Evolutionary conservation across 2,329 filamentous ascomycete species (phyloP).

Genomic region (Colletotrichum incanum): DNA sequence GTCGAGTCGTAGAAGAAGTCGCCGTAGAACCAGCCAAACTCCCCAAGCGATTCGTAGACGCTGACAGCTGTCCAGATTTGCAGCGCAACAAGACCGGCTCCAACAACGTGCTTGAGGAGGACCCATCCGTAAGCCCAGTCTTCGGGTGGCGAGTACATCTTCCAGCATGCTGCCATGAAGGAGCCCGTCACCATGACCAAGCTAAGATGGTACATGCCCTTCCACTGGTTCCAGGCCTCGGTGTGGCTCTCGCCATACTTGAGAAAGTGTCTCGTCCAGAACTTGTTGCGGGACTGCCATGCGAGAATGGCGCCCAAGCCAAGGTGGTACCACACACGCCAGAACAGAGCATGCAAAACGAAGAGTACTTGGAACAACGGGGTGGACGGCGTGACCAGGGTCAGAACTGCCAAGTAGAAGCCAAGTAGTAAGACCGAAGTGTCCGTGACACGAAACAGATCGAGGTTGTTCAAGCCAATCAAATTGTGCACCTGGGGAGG

Average conservation of each 20-base stretch:
- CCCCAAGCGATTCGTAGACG: conserved; percentile 94
- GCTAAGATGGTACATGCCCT: conserved; percentile 93
- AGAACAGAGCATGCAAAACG: conserved; percentile 82
- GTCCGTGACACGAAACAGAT: conserved; percentile 90
- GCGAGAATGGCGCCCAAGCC: conserved; percentile 90
- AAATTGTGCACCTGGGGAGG: conserved; percentile 86
- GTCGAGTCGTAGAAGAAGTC: conserved; percentile 97
- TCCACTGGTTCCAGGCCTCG: conserved; percentile 98
- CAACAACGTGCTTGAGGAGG: conserved; percentile 89
- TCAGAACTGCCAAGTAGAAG: conserved; percentile 81
- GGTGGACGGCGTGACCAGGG: conserved; percentile 84
- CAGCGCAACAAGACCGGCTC: conserved; percentile 83
- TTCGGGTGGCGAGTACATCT: conserved; percentile 90
- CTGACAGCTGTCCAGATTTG: conserved; percentile 95
- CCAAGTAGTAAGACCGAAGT: conserved; percentile 84
- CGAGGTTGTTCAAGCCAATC: conserved; percentile 86
- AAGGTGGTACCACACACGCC: conserved; percentile 93
- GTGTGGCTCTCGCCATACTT: conserved; percentile 93
- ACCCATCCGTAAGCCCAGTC: conserved; percentile 92
- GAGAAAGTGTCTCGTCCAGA: conserved; percentile 97
- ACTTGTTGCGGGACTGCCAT: conserved; percentile 89
- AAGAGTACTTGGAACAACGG: conserved; percentile 83
- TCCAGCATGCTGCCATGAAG: conserved; percentile 94
- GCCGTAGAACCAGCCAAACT: conserved; percentile 99
- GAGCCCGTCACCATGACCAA: conserved; percentile 91